Base-by-base conservation (phyloP, 768 basidiomycete genomes). In the Chalciporus sphaerocephalus region DNA sequence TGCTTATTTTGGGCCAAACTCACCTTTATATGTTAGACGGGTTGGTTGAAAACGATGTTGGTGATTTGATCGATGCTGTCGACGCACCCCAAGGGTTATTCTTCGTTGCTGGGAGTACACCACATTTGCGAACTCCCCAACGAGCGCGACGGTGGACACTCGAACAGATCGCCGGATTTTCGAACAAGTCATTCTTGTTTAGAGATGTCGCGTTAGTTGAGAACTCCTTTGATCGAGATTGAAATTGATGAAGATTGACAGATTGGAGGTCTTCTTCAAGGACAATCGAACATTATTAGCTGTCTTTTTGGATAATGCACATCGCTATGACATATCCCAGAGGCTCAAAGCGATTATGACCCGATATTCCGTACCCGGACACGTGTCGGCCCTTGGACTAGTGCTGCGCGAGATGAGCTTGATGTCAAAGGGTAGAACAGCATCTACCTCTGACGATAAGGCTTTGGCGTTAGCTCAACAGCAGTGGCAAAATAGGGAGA, bases 11-110 rank as follows among this genome's bases (percentile, higher is more conserved):
- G 13, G 94, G 92, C 11, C 78, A 76, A 36, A 84, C 81, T 2
- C 88, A 93, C 56, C 64, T 96, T 6, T 97, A 96, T 55, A 87
- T 96, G 74, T 66, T 95, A 13, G 92, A 97, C 53, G 92, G 92
- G 1, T 71, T 96, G 11, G 85, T 93, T 5, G 87, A 93, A 62
- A 84, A 81, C 44, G 81, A 85, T n/a, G 80, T 82, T 23, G 92
- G 91, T 0, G 92, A 93, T 59, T 80, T 96, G 22, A 85, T 96
- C 34, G 89, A 93, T 55, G 91, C 87, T 2, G 77, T 78, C 39
- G 89, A 94, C 57, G 92, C 92, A 1, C 90, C 91, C 0, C 79
- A 80, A 54, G 80, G 82, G 30, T 67, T 94, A 21, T 79, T 95
- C 53, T 86, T 86, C 47, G 83, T 94, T 33, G 86, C 92, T 20